phyloP scores from a whole-genome alignment of 129 eudicot genomes.

The Centella asiatica region DNA sequence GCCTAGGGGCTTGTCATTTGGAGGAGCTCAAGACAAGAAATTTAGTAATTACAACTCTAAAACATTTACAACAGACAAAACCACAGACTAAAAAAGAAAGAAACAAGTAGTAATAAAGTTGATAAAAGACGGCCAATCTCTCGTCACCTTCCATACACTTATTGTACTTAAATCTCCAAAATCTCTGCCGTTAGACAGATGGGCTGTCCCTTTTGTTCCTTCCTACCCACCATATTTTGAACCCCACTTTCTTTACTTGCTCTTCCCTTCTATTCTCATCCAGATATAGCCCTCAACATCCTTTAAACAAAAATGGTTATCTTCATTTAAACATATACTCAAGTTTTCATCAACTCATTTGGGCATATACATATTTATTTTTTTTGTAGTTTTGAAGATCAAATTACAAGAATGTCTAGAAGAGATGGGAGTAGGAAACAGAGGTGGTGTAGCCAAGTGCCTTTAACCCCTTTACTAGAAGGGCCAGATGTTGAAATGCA shows the following conservation, averaged over 20 bases:
- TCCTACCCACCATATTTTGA: background rate
- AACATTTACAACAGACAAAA: background rate
- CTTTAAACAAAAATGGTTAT: background rate
- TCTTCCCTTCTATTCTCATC: conserved; percentile 5
- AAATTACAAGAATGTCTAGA: conserved; percentile 12
- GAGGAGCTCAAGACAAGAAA: conserved; percentile 14
- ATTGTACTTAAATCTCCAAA: too few species aligned
- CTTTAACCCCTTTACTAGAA: conserved; percentile 49
- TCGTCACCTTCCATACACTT: too few species aligned
- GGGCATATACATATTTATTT: background rate
- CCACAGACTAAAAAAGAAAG: conserved; percentile 15
- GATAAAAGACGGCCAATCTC: too few species aligned
- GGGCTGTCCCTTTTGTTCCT: conserved; percentile 19
- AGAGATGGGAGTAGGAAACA: conserved; percentile 13
- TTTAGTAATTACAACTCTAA: background rate
- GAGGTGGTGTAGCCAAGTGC: conserved; percentile 34
- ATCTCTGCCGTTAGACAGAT: conserved; percentile 23
- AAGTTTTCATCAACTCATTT: background rate
- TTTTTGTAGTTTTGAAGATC: background rate
- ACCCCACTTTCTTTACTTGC: conserved; percentile 2
- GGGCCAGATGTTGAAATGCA: conserved; percentile 40
- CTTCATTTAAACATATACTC: background rate
- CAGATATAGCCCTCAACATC: background rate
- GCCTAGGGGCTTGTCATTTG: conserved; percentile 3
- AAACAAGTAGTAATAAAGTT: background rate